Evolutionary conservation across 164 flowering plant species (phyloP), one percentile per base, ranked within the genome.

Genomic region (Tinospora cordifolia): DNA sequence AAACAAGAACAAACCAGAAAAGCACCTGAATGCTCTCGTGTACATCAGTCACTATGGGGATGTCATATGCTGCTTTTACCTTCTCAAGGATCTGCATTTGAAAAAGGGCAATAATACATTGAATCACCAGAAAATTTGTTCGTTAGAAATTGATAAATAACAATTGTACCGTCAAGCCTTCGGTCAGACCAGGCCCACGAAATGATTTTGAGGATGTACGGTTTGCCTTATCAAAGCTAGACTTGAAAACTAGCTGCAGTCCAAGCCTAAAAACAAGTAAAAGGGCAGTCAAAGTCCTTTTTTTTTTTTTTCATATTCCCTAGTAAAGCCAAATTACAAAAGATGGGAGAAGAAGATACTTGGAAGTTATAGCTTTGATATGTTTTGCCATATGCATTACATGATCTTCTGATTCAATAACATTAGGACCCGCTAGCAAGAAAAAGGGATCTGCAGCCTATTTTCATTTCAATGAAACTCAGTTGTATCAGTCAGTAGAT

Each of bases 151-250:
- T 54, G 30, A 26, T 12, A 26, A 26, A 24, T 24, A 24, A 25
- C n/a, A 17, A 69, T 4, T 25, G 19, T 68, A 91, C 98, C 93
- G 88, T 88, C 78, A 94, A 76, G 62, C 99, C 99, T 76, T 94
- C 89, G 1, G 27, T 79, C 81, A 94, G 72, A 40, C 97, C 99
- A 59, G 99, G 99, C 66, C 99, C 99, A 10, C 98, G 91, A 69
- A 92, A 94, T 59, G 99, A 94, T 75, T 87, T 90, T 11, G 93
- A 87, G 8, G 98, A 92, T 0, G 99, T 94, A n/a, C 99, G 80
- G 74, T 92, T 92, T 68, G 99, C 99, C 82, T 94, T 94, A 73
- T 94, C 99, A 68, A 92, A 94, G 77, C 99, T 94, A 8, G 97
- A 94, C 74, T 94, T 94, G 78, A 94, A 94, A 54, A 94, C 93